Base-by-base conservation (phyloP, 805 yeast genomes). In the Yarrowia sp. region DNA sequence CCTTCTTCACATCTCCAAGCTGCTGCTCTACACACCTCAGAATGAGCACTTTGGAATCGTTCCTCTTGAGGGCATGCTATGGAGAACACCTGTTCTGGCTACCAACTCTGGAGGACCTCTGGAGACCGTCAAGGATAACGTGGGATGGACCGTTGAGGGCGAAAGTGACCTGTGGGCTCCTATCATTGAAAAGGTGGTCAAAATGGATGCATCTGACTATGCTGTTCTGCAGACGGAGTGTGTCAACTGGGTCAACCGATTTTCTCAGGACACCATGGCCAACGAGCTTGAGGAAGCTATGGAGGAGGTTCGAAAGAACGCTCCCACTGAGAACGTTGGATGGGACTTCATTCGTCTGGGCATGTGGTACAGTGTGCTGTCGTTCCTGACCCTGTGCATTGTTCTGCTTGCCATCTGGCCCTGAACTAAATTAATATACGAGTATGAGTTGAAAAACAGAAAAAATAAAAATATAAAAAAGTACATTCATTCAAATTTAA, bases 21-120 rank as follows among this genome's bases (percentile, higher is more conserved):
- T 89, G 65, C 79, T 95, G 22, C 76, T 92, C 50, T 95, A 95
- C 73, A 95, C 99, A 0, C 99, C 99, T 2, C 81, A 89, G 0
- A 83, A 83, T 70, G 99, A 95, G 75, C 99, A 95, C 77, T 95
- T 95, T 73, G 99, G 99, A 13, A 95, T 95, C 68, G 99, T 95
- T 9, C 99, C 99, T 1, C 80, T 95, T 14, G 99, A 95, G 74
- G 92, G 97, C 11, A 92, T 95, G 98, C 81, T 87, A 53, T 80
- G 84, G 65, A 88, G 89, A 33, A 87, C 87, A 0, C 91, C 96
- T 0, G 97, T 92, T 0, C 77, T 95, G 61, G 97, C 97, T 0
- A 87, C 88, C 5, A 85, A 89, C 71, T 85, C 85, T 43, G 99
- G 99, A 32, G 99, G 99, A 0, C 99, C 99, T 0, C 76, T 86